These are phyloP conservation scores for Basidiobolus heterosporus DNA, from an alignment of 371 early-diverging fungal genomes.

Conservation along the genomic window DNA sequence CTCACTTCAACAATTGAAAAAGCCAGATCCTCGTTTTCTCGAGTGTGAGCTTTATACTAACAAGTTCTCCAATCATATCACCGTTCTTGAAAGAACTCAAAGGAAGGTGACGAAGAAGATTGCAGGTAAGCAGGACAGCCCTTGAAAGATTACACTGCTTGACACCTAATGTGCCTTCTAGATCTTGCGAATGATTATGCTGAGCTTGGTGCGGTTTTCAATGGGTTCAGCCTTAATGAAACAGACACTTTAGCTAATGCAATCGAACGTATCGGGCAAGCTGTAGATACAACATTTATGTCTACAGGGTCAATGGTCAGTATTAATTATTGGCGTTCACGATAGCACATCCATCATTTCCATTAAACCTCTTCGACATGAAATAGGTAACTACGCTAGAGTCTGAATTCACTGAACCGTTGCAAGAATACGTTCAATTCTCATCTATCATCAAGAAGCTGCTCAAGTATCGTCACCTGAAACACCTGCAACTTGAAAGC, in stretches of 20 bases:
- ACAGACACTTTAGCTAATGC: constrained; percentile 50
- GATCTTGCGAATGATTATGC: constrained; percentile 55
- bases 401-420: constrained; percentile 58
- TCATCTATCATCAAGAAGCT: constrained; percentile 71
- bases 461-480: constrained; percentile 60
- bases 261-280: constrained; percentile 79
- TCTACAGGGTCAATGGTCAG: constrained; percentile 51
- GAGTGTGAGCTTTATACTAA: constrained; percentile 49
- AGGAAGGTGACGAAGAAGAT: too few species aligned
- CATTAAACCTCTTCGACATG: neutral
- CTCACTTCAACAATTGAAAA: constrained; percentile 28
- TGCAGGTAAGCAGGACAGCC: too few species aligned
- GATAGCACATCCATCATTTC: neutral
- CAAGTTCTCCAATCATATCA: constrained; percentile 40
- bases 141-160: neutral
- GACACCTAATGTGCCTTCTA: constrained; percentile 1
- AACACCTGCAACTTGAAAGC: constrained; percentile 73
- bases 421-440: constrained; percentile 79
- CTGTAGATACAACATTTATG: constrained; percentile 68
- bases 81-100: constrained; percentile 1
- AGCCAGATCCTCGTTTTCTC: constrained; percentile 52
- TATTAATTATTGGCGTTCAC: neutral
- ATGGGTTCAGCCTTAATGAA: constrained; percentile 83
- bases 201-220: constrained; percentile 83
- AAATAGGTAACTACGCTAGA: constrained; percentile 43